Conservation (phyloP, 1,284 basidiomycete species). For the Leucoagaricus sp. region DNA sequence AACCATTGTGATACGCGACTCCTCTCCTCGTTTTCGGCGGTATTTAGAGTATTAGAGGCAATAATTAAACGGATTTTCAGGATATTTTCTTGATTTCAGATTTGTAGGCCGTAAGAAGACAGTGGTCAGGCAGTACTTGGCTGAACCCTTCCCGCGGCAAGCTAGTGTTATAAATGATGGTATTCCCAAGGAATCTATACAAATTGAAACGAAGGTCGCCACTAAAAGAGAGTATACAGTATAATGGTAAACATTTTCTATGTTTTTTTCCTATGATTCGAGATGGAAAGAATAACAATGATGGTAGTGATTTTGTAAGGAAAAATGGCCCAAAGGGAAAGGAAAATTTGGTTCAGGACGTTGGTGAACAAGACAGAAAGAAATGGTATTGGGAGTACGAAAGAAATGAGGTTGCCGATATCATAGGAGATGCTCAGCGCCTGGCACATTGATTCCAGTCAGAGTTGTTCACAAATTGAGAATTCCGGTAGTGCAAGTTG, state of each 20-base stretch:
- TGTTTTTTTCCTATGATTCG: background rate
- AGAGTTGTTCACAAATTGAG: constrained; percentile 9
- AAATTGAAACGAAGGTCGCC: background rate
- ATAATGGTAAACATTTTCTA: background rate
- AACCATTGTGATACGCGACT: background rate
- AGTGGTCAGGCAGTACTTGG: background rate
- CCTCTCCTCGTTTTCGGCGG: too few relatives aligned
- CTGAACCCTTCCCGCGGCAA: background rate
- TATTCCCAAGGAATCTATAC: background rate
- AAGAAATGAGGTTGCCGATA: background rate
- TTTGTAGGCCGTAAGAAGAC: too few relatives aligned
- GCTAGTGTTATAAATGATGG: background rate
- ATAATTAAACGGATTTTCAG: too few relatives aligned
- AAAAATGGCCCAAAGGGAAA: background rate
- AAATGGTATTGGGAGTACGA: background rate
- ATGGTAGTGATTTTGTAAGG: background rate
- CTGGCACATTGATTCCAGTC: constrained; percentile 6
- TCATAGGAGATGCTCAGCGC: background rate
- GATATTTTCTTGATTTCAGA: too few relatives aligned
- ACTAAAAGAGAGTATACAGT: constrained; percentile 4
- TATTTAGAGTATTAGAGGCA: too few relatives aligned
- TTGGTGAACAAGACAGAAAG: constrained; percentile 1
- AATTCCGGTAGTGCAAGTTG: constrained; percentile 9
- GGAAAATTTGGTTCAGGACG: background rate
- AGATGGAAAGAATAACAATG: background rate